Conservation (phyloP, 73 alveolate species). For the Paramecium octaurelia region DNA sequence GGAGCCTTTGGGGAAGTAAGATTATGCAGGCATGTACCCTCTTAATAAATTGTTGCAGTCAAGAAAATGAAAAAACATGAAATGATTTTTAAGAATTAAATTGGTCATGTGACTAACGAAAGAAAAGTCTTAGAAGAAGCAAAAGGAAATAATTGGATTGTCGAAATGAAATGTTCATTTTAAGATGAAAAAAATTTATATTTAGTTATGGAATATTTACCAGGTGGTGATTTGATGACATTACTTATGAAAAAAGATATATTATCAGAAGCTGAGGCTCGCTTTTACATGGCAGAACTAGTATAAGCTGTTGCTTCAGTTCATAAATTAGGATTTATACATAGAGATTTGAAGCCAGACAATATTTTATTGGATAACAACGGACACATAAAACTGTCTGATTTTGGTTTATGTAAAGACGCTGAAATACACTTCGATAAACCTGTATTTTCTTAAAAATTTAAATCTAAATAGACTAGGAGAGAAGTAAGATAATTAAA, state of each 20-base stretch:
- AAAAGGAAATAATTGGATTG: slow-evolving; percentile 62
- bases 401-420: slow-evolving; percentile 61
- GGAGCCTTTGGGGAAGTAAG: slow-evolving; percentile 67
- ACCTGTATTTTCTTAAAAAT: background rate
- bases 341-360: slow-evolving; percentile 62
- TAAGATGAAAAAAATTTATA: slow-evolving; percentile 77
- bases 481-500: slow-evolving; percentile 68
- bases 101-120: slow-evolving; percentile 76
- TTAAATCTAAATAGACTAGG: slow-evolving; percentile 62
- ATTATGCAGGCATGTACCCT: slow-evolving; percentile 67
- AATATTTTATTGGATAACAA: slow-evolving; percentile 40
- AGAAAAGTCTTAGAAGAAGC: slow-evolving; percentile 68
- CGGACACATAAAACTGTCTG: slow-evolving; percentile 57
- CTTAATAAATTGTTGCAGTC: slow-evolving; percentile 73
- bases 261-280: slow-evolving; percentile 52
- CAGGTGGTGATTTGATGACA: slow-evolving; percentile 90
- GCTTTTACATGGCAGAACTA: slow-evolving; percentile 56
- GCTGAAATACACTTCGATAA: slow-evolving; percentile 22
- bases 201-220: slow-evolving; percentile 81
- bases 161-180: slow-evolving; percentile 63
- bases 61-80: slow-evolving; percentile 77
- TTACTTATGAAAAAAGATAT: slow-evolving; percentile 61
- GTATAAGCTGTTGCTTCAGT: slow-evolving; percentile 55
- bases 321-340: slow-evolving; percentile 51
- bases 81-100: slow-evolving; percentile 73